Base-by-base conservation (phyloP, 352 stramenopile species). In the Chrysophaeum taylorii region DNA sequence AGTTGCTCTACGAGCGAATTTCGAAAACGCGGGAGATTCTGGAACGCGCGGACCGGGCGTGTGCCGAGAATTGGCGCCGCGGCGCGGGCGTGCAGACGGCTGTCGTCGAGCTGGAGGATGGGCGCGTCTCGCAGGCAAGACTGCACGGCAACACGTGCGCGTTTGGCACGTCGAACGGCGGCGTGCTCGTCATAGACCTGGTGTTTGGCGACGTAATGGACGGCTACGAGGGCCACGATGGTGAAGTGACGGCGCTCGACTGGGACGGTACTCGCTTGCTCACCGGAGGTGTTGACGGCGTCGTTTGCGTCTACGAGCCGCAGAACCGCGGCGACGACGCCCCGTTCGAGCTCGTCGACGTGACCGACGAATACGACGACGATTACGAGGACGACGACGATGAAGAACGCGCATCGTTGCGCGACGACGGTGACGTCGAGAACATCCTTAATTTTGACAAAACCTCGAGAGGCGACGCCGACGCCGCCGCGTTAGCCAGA, bases 71-170 rank as follows among this genome's bases (percentile, higher is more conserved):
- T 31, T 63, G 52, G 52, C 25, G 52, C 27, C 2, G 2, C 27
- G 52, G 52, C 52, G 25, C 25, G 5, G 21, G 21, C 9, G 52
- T 15, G 9, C 9, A 39, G 33, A 14, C 39, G 9, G 52, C 52
- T 23, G 52, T 39, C 52, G 52, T 63, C 5, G 52, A 63, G 52
- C 52, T 63, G 9, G 52, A 63, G 25, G 52, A 63, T 31, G 39
- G 27, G 52, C 52, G 52, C 5, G 52, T 63, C 52, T 63, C 9
- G 9, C 7, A 36, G 9, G 33, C 52, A 15, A 7, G 52, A 23
- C 33, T 63, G 7, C 33, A 36, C 33, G 52, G 52, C 4, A 15
- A 39, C 5, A 63, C 52, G 12, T 9, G 12, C 12, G 52, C 52
- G 9, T 63, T 63, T 25, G 52, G 52, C 25, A 63, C 52, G 52